phyloP scores from a whole-genome alignment of 2,329 filamentous ascomycete species.

The Stylonectria norvegica region DNA sequence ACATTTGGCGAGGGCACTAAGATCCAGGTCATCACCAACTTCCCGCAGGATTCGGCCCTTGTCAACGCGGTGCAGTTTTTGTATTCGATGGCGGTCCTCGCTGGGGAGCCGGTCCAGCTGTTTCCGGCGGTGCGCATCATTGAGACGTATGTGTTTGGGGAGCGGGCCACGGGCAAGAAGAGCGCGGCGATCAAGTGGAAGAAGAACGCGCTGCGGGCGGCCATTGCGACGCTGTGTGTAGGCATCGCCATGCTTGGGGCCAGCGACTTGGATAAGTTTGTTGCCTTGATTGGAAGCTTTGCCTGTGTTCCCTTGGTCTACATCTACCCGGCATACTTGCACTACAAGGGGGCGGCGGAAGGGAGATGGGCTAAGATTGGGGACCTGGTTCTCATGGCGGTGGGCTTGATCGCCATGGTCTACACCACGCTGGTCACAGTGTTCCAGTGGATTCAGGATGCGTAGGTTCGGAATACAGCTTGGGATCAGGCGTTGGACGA shows the following conservation, averaged over 20 bases:
- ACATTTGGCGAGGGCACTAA: conserved; percentile 66
- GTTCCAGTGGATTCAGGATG: conserved; percentile 33
- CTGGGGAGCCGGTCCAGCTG: conserved; percentile 69
- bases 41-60: conserved; percentile 65
- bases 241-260: conserved; percentile 61
- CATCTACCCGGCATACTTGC: conserved; percentile 70
- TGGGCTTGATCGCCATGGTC: conserved; percentile 65
- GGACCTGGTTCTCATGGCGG: conserved; percentile 59
- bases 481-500: neutral
- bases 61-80: conserved; percentile 74
- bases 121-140: conserved; percentile 72
- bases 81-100: conserved; percentile 70
- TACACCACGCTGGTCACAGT: conserved; percentile 66
- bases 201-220: conserved; percentile 65
- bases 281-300: conserved; percentile 69
- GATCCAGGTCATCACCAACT: conserved; percentile 75
- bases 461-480: conserved; percentile 8
- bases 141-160: conserved; percentile 65
- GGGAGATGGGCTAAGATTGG: conserved; percentile 52
- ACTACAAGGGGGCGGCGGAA: conserved; percentile 64
- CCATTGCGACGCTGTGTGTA: conserved; percentile 56
- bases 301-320: conserved; percentile 75
- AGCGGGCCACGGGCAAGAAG: conserved; percentile 62
- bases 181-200: conserved; percentile 67
- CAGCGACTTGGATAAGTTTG: conserved; percentile 69